Base-by-base conservation (phyloP, 1,284 basidiomycete species). In the Ganoderma resinaceum region DNA sequence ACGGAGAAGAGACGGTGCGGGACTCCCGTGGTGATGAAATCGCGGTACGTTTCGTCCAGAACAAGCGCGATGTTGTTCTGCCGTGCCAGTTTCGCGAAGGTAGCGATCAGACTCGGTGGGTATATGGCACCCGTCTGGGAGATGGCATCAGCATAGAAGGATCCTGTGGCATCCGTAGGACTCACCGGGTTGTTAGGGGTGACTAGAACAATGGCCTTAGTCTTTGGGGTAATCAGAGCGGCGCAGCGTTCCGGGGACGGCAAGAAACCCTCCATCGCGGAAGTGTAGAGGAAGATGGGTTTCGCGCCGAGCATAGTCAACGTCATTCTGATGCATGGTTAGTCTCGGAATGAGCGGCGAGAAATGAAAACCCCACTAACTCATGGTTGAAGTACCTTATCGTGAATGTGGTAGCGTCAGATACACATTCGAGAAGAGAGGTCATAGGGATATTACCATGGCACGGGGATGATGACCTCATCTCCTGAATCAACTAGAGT, bases 21-120 rank as follows among this genome's bases (percentile, higher is more conserved):
- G 8, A 83, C 81, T 33, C 79, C 79, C 18, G 83, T 76, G 0
- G 85, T 80, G 57, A 95, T 84, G 75, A 97, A 96, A 76, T 97
- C 95, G 23, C 94, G 88, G 79, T 97, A 97, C 0, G 95, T 95
- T 80, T 95, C 93, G 78, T 96, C 94, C n/a, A 97, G 71, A 29
- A 97, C 87, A n/a, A 97, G 85, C 0, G 94, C 91, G 12, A 96
- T 78, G 3, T 85, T 81, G 38, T 85, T 79, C 64, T 86, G 80
- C 35, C 77, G 80, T 0, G 94, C 92, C 0, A 97, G 85, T 0
- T 80, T 75, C 3, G 87, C 87, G 76, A 96, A 95, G 6, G 86
- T 80, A 0, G 83, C 78, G n/a, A 97, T 81, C 20, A 93, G 82
- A 0, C 79, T 76, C 0, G 88, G 84, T 0, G 91, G 79, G 75